Evolutionary conservation across 2,329 filamentous ascomycete genomes (phyloP), one percentile per base, ranked within the genome.

Genomic region (Rhinocladiella similis): DNA sequence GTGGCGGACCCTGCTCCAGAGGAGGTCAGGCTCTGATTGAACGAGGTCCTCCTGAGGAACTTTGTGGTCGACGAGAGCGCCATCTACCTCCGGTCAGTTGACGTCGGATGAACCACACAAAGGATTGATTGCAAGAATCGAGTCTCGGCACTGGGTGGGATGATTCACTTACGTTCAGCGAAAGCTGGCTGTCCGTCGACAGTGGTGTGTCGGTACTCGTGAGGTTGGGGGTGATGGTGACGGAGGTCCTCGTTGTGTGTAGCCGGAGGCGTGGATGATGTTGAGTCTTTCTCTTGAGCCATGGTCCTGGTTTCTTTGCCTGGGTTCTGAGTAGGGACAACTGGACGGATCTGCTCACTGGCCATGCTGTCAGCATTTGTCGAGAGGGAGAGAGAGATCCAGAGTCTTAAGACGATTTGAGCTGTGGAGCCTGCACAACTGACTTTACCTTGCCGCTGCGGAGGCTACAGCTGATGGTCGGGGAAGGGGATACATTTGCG

Each of bases 1-100:
- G 18, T 75, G 70, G 29, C 85, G 77, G 25, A 84, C 69, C 33
- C 74, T 75, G 48, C 74, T 79, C 86, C 85, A 88, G 25, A 70
- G 63, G 3, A 79, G 61, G 3, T 70, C 62, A 1, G 66, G 63
- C 36, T 60, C 43, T 1, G 62, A 56, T 55, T 65, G 64, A 35
- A 66, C 52, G 7, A 61, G 58, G 36, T 67, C 61, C 13, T 64
- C 63, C 57, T 70, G 68, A 2, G 67, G 60, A 16, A 70, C 64
- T n/a, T 68, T 62, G 51, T 70, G 69, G 50, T 71, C 68, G 16
- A 71, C 66, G 4, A 63, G 63, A 47, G 66, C 56, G 3, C 69
- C 69, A 54, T 71, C 38, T 41, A 19, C 18, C 38, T 16, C 29
- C 29, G 10, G 29, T 33, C 29, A 33, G 29, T 33, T 12, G 5